A percentile compares a stretch with the other conserved stretches of the same genome.
These are phyloP conservation scores for Malus sieversii DNA, from an alignment of 306 rosid species.

Conservation along the genomic window DNA sequence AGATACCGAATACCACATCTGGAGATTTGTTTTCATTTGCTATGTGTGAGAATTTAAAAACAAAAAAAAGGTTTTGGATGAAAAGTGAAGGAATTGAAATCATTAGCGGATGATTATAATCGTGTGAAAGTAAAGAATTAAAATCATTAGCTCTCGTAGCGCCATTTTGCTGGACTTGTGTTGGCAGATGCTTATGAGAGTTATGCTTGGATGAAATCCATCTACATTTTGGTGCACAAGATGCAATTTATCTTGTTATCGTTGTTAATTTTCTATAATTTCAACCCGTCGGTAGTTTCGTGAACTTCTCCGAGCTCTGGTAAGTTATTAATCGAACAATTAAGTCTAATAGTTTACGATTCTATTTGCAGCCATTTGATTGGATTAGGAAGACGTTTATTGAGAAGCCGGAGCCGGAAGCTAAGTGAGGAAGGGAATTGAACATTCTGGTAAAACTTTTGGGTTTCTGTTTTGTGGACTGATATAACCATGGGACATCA, in stretches of 20 bases:
- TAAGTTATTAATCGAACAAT: background rate
- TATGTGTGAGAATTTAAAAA: background rate
- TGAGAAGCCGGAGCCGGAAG: constrained; percentile 61
- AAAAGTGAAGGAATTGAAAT: background rate
- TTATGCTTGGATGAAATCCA: background rate
- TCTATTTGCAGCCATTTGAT: constrained; percentile 58
- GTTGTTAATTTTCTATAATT: background rate
- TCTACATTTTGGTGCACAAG: background rate
- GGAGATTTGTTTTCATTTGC: background rate
- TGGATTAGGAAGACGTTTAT: constrained; percentile 72
- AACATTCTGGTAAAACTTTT: constrained; percentile 19
- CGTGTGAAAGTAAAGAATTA: background rate
- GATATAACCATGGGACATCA: constrained; percentile 1
- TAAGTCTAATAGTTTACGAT: constrained; percentile 6
- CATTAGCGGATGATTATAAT: background rate
- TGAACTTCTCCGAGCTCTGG: background rate
- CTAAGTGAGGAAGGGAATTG: constrained; percentile 27
- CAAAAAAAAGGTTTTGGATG: background rate
- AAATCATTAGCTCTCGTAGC: no score
- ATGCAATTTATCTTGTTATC: background rate
- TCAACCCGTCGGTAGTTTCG: background rate
- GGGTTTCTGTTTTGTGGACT: background rate
- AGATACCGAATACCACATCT: background rate
- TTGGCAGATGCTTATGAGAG: no score
- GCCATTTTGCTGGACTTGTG: no score